Conservation (phyloP, 2,329 filamentous ascomycete species). For the Neonectria punicea region DNA sequence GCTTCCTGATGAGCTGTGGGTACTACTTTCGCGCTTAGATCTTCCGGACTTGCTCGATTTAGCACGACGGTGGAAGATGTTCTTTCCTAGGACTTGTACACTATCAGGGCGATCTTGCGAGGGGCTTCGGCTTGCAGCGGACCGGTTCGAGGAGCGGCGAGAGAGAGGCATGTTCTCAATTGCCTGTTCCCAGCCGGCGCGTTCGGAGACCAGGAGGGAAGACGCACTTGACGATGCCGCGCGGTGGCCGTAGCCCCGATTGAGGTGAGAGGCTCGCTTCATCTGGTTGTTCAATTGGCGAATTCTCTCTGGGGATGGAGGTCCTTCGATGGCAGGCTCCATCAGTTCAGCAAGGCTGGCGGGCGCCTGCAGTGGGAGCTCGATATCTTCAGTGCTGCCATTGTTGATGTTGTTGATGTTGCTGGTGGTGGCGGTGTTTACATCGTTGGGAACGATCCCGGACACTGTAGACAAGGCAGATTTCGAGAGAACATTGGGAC, state of each 20-base stretch:
- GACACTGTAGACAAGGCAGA: slow-evolving; percentile 21
- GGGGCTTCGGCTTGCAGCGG: slow-evolving; percentile 62
- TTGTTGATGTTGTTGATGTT: slow-evolving; percentile 1
- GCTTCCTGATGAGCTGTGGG: slow-evolving; percentile 58
- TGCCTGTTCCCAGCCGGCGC: slow-evolving; percentile 61
- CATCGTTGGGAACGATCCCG: slow-evolving; percentile 13
- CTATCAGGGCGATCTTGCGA: slow-evolving; percentile 67
- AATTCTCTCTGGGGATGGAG: slow-evolving; percentile 69
- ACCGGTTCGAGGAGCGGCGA: slow-evolving; percentile 67
- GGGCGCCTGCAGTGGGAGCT: slow-evolving; percentile 31
- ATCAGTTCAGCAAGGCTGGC: slow-evolving; percentile 56
- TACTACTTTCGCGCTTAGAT: slow-evolving; percentile 58
- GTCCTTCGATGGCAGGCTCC: slow-evolving; percentile 68
- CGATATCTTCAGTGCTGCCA: slow-evolving; percentile 23
- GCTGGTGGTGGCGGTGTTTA: slow-evolving; percentile 21
- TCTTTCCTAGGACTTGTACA: slow-evolving; percentile 68
- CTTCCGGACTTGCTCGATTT: slow-evolving; percentile 55
- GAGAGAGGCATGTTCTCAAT: slow-evolving; percentile 62
- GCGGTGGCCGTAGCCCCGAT: slow-evolving; percentile 45
- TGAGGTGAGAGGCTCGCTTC: slow-evolving; percentile 61
- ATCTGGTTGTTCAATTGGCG: slow-evolving; percentile 69
- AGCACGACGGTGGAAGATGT: slow-evolving; percentile 66
- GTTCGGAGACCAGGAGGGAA: slow-evolving; percentile 57
- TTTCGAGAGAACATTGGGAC: slow-evolving; percentile 26
- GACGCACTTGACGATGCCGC: slow-evolving; percentile 66